phyloP scores from a whole-genome alignment of 805 yeast genomes.

The Limtongozyma cylindracea region DNA sequence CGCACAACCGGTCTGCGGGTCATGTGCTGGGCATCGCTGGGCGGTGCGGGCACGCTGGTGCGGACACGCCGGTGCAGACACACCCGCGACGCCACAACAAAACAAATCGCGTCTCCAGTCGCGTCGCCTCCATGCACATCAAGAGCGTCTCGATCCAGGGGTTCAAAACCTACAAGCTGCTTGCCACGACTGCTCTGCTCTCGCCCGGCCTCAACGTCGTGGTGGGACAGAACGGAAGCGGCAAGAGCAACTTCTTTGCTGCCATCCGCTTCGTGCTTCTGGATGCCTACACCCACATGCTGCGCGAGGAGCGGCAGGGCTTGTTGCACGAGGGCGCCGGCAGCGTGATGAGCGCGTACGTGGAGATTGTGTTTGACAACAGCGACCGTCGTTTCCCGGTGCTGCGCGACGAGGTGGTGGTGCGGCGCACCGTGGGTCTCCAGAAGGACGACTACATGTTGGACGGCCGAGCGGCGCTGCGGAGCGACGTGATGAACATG shows the following conservation, averaged over 20 bases:
- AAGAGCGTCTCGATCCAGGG: conserved; percentile 60
- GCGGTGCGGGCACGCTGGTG: no score
- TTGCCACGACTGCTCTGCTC: conserved; percentile 49
- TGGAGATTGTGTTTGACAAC: conserved; percentile 74
- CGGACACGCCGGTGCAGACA: no score
- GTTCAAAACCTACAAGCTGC: conserved; percentile 75
- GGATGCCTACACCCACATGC: conserved; percentile 70
- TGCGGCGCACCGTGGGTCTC: conserved; percentile 80
- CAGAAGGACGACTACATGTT: conserved; percentile 80
- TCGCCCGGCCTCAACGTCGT: conserved; percentile 69
- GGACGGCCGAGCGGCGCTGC: conserved; percentile 55
- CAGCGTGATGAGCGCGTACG: conserved; percentile 78
- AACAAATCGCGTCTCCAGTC: no score
- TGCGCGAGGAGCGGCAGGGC: conserved; percentile 67
- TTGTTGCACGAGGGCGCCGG: conserved; percentile 80
- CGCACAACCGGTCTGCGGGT: no score
- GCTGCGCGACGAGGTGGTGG: conserved; percentile 37
- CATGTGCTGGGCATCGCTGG: no score
- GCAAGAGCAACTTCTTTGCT: conserved; percentile 86
- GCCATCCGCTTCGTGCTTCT: conserved; percentile 84
- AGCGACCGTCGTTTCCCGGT: conserved; percentile 51
- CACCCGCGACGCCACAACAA: no score
- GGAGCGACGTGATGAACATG: conserved; percentile 57
- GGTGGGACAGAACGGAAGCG: conserved; percentile 87
- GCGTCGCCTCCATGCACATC: conserved; percentile 16